Evolutionary conservation across 2,329 filamentous ascomycete species (phyloP), one percentile per base, ranked within the genome.

Genomic region (Phoma herbarum): DNA sequence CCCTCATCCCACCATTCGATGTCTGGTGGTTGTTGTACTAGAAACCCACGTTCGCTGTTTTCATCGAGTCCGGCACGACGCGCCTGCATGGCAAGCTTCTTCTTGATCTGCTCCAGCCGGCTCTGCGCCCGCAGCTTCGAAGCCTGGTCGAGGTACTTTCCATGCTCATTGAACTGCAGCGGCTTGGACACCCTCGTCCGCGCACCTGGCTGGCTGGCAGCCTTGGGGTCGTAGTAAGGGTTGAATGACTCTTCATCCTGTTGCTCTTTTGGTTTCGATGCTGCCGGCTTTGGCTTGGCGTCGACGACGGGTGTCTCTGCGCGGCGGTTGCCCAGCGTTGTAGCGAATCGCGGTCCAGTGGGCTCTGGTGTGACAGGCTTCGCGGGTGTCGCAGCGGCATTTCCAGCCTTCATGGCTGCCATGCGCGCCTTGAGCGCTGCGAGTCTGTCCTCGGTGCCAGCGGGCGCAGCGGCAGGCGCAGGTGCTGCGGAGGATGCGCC

Each of bases 1-100:
- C 89, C 92, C 79, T 98, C 93, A 69, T 99, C 95, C 92, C 94
- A 98, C 95, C 95, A 99, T 77, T 99, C 95, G 41, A 98, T 85
- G 8, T 90, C 90, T 4, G 95, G 95, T 10, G 95, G 95, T 29
- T 85, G 84, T 62, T 94, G 89, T 6, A 97, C 87, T 4, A 95
- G 79, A 74, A 94, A 98, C 29, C 92, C 91, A 76, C 94, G 96
- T 76, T 99, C 94, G 47, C 90, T 88, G 61, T 96, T 94, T 75
- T 98, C 94, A 70, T 98, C 94, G 62, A 98, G 91, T 45, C 93
- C 93, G n/a, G 90, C 92, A 75, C 93, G 94, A 59, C 93, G 86
- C 11, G 93, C 90, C 68, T 92, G 89, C 66, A 90, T 90, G 1
- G 94, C 94, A 66, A 99, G 96, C 55, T 90, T 86, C 81, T 90